Base-by-base conservation (phyloP, 106 monocot species). In the Amphibolis antarctica region DNA sequence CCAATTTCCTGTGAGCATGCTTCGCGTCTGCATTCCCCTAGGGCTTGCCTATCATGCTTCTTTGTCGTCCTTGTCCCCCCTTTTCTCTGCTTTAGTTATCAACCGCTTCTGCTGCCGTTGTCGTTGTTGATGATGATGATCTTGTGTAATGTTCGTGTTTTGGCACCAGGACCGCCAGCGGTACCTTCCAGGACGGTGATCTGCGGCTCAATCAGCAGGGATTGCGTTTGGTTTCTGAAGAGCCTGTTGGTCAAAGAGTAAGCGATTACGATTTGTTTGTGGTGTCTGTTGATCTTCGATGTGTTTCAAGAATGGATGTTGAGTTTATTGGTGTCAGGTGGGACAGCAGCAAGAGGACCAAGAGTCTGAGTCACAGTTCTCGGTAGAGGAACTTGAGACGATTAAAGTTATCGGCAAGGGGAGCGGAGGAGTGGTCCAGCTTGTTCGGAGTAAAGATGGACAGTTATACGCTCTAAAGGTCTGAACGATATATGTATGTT, bases 361-460 rank as follows among this genome's bases (percentile, higher is more conserved):
- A 58, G 88, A 83, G 60, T 46, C 78, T 21, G 84, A 86, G 22
- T 25, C 76, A 46, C 77, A 86, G 53, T 67, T 92, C 51, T 56
- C 81, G 19, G 28, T 80, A 67, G 96, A 85, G 67, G 96, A 96
- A 58, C 73, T 90, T 66, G 96, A 96, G 78, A 80, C 76, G 18
- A 71, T 96, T 28, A 89, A 86, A 66, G 89, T 96, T 19, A 96
- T 96, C 27, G 96, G 96, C 21, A 96, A 96, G 66, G 96, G 96
- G 67, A 96, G 84, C 66, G 96, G 96, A n/a, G 96, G 96, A 60
- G 80, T 96, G 53, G 96, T 96, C 63, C 96, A 96, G 51, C 82
- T 96, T 44, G 90, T 86, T 21, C 81, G 78, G 45, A 84, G 90
- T 71, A 96, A 96, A 78, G 62, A 50, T 36, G 86, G 89, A 11